Percentiles rank a stretch among this genome's conserved stretches.
These are phyloP conservation scores for Eucalyptus sp. DNA, from an alignment of 345 rosid genomes.

Conservation along the genomic window DNA sequence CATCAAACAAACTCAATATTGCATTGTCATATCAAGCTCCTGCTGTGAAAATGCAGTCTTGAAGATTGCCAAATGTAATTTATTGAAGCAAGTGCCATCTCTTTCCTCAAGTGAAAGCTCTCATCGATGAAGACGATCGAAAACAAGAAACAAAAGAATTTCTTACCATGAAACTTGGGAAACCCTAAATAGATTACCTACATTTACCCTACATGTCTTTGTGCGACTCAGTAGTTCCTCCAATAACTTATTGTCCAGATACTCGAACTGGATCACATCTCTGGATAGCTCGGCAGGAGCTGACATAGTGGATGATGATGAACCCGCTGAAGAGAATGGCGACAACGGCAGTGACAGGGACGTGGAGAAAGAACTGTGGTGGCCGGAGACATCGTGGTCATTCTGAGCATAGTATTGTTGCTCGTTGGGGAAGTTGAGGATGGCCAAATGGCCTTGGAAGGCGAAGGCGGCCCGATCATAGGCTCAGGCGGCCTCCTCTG, in stretches of 20 bases:
- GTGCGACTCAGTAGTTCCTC: not conserved
- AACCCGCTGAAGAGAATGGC: not conserved
- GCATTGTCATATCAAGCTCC: not conserved
- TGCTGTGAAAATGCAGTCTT: not conserved
- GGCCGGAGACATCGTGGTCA: not conserved
- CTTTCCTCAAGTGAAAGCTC: not conserved
- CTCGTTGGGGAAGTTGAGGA: conserved; percentile 61
- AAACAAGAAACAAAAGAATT: not conserved
- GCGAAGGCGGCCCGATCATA: conserved; percentile 46
- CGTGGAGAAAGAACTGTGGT: not conserved
- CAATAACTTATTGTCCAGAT: not conserved
- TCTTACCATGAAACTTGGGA: not conserved
- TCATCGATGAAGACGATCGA: not conserved
- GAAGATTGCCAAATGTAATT: not conserved
- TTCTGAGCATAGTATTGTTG: conserved; percentile 5
- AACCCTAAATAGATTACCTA: not conserved
- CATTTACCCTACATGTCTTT: not conserved
- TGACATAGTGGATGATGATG: not conserved
- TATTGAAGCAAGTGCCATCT: not conserved
- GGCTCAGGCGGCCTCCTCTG: conserved; percentile 58
- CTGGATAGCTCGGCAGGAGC: not conserved
- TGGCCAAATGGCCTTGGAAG: conserved; percentile 41
- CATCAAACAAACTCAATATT: not conserved
- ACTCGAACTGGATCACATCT: not conserved
- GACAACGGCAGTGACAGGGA: not conserved